Evolutionary conservation across 129 eudicot genomes (phyloP), one percentile per base, ranked within the genome.

Genomic region (Solidago caesia): DNA sequence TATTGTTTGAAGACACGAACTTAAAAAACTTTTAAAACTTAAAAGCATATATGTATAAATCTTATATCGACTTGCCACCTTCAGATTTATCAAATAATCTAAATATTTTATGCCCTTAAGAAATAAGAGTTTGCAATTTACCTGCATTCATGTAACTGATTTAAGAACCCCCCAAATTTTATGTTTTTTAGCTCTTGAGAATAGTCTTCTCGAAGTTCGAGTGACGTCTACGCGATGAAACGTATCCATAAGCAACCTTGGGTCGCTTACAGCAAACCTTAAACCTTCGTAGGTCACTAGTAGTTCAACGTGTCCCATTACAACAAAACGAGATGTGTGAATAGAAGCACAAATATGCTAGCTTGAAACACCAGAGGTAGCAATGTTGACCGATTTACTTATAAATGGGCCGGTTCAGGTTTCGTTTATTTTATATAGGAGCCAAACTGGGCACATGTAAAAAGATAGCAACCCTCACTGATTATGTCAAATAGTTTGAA

Each of bases 111-210:
- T 44, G 58, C 58, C 62, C 13, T 51, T 70, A 8, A 45, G 39
- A 55, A 42, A 71, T 39, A 52, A 61, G 39, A 33, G 39, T 64
- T 41, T 61, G 29, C 53, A 51, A 11, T 74, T 61, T 73, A 86
- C 98, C 96, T 94, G 98, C 98, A 94, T 94, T 81, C 98, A 97
- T 1, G 97, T 88, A 73, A 94, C 98, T 51, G 98, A 94, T 83
- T 90, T 90, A 47, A 94, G 85, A 64, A 90, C 97, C 67, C 98
- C 97, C 98, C 98, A 94, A 27, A 94, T 94, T 46, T 90, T 83
- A 57, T 94, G 98, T 76, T 94, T 94, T 86, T 90, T 94, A n/a
- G 88, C 96, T 49, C 96, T 77, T 64, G 98, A 94, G 77, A 94
- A 94, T 41, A 94, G 83, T 74, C 96, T 88, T 76, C 89, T 90